Evolutionary conservation across 345 rosid species (phyloP).

Genomic region (Eucalyptus microcorys): DNA sequence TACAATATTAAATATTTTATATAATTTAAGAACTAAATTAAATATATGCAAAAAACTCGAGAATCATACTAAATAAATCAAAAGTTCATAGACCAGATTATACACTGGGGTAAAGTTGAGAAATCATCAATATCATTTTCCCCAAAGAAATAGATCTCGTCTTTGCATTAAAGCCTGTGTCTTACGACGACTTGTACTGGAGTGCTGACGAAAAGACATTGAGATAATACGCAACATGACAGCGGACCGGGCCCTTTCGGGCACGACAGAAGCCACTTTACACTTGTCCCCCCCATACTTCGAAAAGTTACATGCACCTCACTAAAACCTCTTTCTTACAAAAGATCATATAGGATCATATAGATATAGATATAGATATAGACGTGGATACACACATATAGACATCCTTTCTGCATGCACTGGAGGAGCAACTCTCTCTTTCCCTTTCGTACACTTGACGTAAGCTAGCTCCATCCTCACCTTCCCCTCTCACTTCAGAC

Average conservation of each 20-base stretch:
- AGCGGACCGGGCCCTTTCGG: neutral
- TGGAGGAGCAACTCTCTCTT: neutral
- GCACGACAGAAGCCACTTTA: neutral
- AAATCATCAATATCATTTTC: neutral
- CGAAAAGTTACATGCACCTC: neutral
- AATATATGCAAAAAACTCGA: neutral
- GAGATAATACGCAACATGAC: neutral
- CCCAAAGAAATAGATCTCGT: neutral
- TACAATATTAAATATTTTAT: rapidly evolving
- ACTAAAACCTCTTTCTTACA: neutral
- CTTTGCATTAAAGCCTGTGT: neutral
- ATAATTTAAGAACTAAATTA: neutral
- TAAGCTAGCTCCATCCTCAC: neutral
- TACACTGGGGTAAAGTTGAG: rapidly evolving
- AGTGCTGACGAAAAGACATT: neutral
- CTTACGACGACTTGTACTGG: neutral
- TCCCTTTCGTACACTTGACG: neutral
- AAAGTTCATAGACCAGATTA: rapidly evolving
- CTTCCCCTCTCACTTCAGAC: neutral
- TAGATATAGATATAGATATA: neutral
- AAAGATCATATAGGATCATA: neutral
- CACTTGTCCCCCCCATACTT: neutral
- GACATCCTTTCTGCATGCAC: neutral
- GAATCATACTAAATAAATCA: neutral
- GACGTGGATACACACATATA: neutral